Evolutionary conservation across 192 early-diverging fungal species (phyloP), one percentile per base, ranked within the genome.

Genomic region (Rhizophagus sp.): DNA sequence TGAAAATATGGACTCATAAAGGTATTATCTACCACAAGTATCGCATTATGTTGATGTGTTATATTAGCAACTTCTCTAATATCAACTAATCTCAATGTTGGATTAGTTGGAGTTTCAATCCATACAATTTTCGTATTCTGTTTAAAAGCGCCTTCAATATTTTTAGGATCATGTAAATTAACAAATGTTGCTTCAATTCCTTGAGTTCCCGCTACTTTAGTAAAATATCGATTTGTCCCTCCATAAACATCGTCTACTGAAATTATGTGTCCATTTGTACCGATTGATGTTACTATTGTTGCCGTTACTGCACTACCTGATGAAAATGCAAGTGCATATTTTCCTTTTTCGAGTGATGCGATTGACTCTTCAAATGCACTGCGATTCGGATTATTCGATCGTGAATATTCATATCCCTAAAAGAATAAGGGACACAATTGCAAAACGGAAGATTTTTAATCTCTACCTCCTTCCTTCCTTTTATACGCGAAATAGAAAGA

Each of bases 231-330:
- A 83, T 93, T 93, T 49, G 95, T 95, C 78, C 95, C 95, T 84
- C 95, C 95, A 79, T 96, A 96, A 27, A 96, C 95, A 81, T 96
- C 95, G 87, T 95, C 94, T 73, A 96, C 94, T 81, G 92, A 92
- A 81, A 95, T 90, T 9, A 95, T 87, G 79, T 96, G 95, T 34
- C 90, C 88, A 30, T 94, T 94, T 10, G 85, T 83, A 63, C 87
- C 87, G 68, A 96, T 82, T 49, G 90, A 87, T 75, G 88, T 93
- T 68, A 95, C 85, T 41, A 96, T 86, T 30, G 94, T 93, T 13
- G 94, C 92, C n/a, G 95, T 96, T 57, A 90, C 89, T 9, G 94
- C 90, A n/a, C 94, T 95, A 24, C 95, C 95, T 39, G 94, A 95
- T 11, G 93, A 85, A 81, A 95, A 96, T 47, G 94, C 94, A 75